phyloP scores from a whole-genome alignment of 2,329 filamentous ascomycete species.

The Colletotrichum echinochloae region DNA sequence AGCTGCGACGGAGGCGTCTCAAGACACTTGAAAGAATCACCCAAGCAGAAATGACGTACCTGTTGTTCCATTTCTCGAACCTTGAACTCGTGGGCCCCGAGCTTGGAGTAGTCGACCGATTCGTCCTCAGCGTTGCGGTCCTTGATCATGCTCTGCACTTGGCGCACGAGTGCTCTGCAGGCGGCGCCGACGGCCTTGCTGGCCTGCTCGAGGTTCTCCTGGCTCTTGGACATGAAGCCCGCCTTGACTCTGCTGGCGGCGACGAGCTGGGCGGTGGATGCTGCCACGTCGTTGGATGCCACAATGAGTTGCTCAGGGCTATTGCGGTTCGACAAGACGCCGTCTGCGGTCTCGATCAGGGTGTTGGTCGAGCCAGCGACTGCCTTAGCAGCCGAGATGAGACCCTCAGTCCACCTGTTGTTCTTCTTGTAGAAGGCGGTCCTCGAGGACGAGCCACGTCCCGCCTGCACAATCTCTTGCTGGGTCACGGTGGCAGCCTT shows the following conservation, averaged over 20 bases:
- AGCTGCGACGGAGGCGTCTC: neutral
- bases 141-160: conserved; percentile 94
- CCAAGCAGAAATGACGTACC: conserved; percentile 64
- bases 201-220: conserved; percentile 90
- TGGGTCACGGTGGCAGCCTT: conserved; percentile 94
- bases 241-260: conserved; percentile 97
- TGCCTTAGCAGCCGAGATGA: conserved; percentile 97
- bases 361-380: conserved; percentile 94
- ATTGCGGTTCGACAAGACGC: conserved; percentile 91
- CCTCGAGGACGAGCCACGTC: conserved; percentile 85
- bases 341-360: conserved; percentile 97
- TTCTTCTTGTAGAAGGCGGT: conserved; percentile 99
- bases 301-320: conserved; percentile 97
- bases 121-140: conserved; percentile 85
- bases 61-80: conserved; percentile 99
- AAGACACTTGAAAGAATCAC: conserved; percentile 48
- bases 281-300: conserved; percentile 95
- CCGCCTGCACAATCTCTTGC: conserved; percentile 95
- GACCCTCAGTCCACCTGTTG: conserved; percentile 97
- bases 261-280: conserved; percentile 95
- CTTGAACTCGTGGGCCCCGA: conserved; percentile 97
- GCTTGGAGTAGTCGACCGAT: conserved; percentile 85
- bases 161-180: conserved; percentile 87
- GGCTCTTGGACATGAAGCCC: conserved; percentile 96
- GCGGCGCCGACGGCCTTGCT: conserved; percentile 93